Conservation (phyloP, 78 protist species). For the Dictyostelium intermedium region DNA sequence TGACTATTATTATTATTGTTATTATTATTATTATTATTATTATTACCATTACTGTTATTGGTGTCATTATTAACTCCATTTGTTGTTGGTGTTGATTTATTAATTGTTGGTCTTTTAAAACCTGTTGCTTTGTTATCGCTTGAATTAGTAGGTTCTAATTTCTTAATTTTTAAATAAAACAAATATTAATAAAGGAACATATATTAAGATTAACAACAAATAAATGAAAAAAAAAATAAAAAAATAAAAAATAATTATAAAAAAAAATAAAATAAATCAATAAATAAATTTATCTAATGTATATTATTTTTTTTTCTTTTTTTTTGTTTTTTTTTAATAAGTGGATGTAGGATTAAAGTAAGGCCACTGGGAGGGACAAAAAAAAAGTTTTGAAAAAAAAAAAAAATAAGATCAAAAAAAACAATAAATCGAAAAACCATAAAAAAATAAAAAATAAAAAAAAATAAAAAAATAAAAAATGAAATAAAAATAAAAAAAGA, state of each 20-base stretch:
- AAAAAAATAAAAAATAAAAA: neutral
- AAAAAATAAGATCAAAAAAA: neutral
- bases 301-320: too few species aligned
- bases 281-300: too few species aligned
- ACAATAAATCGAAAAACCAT: neutral
- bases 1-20: neutral
- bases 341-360: neutral
- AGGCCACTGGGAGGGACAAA: neutral
- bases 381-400: neutral
- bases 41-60: neutral
- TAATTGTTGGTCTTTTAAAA: conserved; percentile 59
- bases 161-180: neutral
- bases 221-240: too few species aligned
- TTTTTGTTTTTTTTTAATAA: too few species aligned
- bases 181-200: too few species aligned
- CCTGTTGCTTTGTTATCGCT: conserved; percentile 37
- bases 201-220: too few species aligned
- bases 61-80: neutral
- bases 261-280: too few species aligned
- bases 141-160: neutral
- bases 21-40: neutral
- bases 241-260: too few species aligned
- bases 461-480: neutral
- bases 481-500: neutral
- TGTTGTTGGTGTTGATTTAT: neutral